Base-by-base conservation (phyloP, 2,329 filamentous ascomycete species). In the Arachnomyces sp. region DNA sequence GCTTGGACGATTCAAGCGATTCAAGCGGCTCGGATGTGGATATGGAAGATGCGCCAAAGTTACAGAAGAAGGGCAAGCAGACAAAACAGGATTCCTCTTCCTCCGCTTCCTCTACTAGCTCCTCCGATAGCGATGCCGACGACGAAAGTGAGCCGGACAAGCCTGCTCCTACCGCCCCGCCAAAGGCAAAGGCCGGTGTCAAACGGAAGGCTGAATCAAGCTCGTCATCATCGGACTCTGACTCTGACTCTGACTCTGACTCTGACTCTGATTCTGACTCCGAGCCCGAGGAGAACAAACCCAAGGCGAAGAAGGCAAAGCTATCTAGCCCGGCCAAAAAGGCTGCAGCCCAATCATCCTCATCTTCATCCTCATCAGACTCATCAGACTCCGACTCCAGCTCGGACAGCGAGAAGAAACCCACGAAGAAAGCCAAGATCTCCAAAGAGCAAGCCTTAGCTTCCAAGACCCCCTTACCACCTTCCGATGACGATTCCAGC, bases 161-260 rank as follows among this genome's bases (percentile, higher is more conserved):
- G 59, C 67, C 69, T 7, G 52, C 54, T 28, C 45, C 57, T 13
- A 43, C 54, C 28, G 43, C 54, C 28, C 44, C 51, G 16, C 39
- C 40, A 14, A 54, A 60, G 33, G 36, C 52, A 7, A 72, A 73
- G 21, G 63, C n/a, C n/a, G n/a, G 63, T 2, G 54, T 74, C 43
- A 82, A 82, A 62, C 73, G 78, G 42, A 82, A 82, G 65, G 75
- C 75, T 6, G 61, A 63, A 36, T 60, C 62, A 7, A 66, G 59
- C 47, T 69, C 62, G 7, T 60, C 59, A 13, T 53, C 61, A 30
- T 60, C 57, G 8, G 56, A 54, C 42, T 63, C 62, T 3, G 52
- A 51, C 4, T 60, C 56, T 1, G 55, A 55, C 7, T 66, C 65
- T 15, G 34, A 36, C 2, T 52, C 53, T 8, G 46, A 47, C 7